Conservation (phyloP, 1,284 basidiomycete species). For the Coniferiporia weirii region DNA sequence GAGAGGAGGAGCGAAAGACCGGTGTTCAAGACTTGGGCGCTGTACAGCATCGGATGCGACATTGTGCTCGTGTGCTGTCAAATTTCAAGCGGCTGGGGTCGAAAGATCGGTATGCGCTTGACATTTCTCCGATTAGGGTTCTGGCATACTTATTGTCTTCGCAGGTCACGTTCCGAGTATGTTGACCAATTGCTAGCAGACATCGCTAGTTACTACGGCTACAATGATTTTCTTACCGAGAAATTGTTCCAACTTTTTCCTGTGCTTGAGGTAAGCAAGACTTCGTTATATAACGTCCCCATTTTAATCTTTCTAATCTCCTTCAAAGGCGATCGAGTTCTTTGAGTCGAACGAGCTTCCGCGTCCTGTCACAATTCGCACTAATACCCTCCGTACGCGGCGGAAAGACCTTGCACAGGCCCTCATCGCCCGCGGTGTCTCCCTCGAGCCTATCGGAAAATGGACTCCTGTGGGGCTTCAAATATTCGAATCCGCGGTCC, state of each 20-base stretch:
- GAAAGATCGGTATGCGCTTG: conserved; percentile 53
- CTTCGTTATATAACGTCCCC: conserved; percentile 4
- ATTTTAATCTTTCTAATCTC: conserved; percentile 16
- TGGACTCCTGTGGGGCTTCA: conserved; percentile 99
- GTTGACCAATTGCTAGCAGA: conserved; percentile 84
- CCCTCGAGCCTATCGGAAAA: conserved; percentile 96
- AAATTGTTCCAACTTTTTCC: conserved; percentile 95
- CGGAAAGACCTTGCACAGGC: conserved; percentile 93
- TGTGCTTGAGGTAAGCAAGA: conserved; percentile 75
- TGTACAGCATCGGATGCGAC: conserved; percentile 85
- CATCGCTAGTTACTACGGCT: conserved; percentile 94
- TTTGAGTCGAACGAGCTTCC: conserved; percentile 98
- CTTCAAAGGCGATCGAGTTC: conserved; percentile 86
- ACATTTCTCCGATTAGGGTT: conserved; percentile 1
- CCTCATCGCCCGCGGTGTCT: conserved; percentile 94
- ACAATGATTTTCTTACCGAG: conserved; percentile 93
- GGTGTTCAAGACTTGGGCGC: conserved; percentile 77
- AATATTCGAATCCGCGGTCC: conserved; percentile 94
- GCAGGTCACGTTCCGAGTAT: conserved; percentile 84
- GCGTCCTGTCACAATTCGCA: conserved; percentile 95
- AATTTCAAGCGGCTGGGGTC: conserved; percentile 70
- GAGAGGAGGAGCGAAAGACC: conserved; percentile 69
- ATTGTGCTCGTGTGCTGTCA: conserved; percentile 77
- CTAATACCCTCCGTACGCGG: conserved; percentile 93
- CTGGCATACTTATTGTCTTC: conserved; percentile 12